These are phyloP conservation scores for Neurospora tetraspora DNA, from an alignment of 495 filamentous ascomycete genomes.

Conservation along the genomic window DNA sequence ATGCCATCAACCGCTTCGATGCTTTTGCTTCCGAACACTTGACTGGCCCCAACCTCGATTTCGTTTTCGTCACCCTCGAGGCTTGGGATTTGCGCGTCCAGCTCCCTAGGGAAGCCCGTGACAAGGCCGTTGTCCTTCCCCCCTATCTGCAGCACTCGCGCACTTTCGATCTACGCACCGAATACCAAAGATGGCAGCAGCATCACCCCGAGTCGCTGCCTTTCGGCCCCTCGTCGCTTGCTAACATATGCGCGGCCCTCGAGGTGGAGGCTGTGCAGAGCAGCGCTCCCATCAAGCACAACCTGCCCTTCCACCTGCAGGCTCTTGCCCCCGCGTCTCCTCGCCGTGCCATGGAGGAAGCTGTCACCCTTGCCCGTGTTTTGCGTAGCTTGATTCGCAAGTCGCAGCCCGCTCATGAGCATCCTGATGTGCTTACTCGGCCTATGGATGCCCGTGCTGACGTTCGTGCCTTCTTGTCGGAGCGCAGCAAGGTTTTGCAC, in stretches of 20 bases:
- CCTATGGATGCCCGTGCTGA: slow-evolving; percentile 96
- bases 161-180: slow-evolving; percentile 90
- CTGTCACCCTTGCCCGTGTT: slow-evolving; percentile 85
- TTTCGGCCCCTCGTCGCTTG: slow-evolving; percentile 86
- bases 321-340: slow-evolving; percentile 94
- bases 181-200: slow-evolving; percentile 97
- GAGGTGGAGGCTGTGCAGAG: slow-evolving; percentile 96
- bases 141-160: slow-evolving; percentile 94
- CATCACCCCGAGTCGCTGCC: slow-evolving; percentile 96
- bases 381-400: slow-evolving; percentile 87
- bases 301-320: slow-evolving; percentile 94
- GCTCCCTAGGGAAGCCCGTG: slow-evolving; percentile 90
- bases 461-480: slow-evolving; percentile 88
- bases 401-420: slow-evolving; percentile 86
- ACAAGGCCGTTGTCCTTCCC: slow-evolving; percentile 95
- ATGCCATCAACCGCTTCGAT: slow-evolving; percentile 92
- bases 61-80: slow-evolving; percentile 95
- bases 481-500: slow-evolving; percentile 94
- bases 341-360: slow-evolving; percentile 93
- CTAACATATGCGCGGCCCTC: slow-evolving; percentile 94
- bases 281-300: slow-evolving; percentile 96
- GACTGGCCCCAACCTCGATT: slow-evolving; percentile 75
- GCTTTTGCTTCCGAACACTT: slow-evolving; percentile 84
- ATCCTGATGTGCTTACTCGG: slow-evolving; percentile 83
- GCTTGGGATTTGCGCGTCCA: slow-evolving; percentile 98